Percentiles rank a stretch among this genome's conserved stretches.
phyloP scores from a whole-genome alignment of 495 filamentous ascomycete species.

The Tuber aestivum region DNA sequence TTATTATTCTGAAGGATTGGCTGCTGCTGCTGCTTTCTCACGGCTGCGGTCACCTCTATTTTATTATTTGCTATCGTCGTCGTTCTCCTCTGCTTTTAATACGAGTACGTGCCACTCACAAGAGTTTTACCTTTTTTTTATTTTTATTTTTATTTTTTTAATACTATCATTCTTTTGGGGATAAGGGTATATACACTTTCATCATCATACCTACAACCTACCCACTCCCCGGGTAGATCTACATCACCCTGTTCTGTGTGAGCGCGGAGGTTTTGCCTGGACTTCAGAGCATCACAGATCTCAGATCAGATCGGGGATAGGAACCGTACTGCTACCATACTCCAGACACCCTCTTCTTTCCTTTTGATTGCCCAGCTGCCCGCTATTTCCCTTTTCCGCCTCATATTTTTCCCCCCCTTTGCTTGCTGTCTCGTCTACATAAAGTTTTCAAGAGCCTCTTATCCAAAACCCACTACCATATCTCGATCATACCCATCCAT shows the following conservation, averaged over 20 bases:
- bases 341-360: constrained; percentile 29
- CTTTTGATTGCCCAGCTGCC: constrained; percentile 25
- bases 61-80: background rate
- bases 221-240: constrained; percentile 33
- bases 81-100: background rate
- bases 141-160: constrained; percentile 22
- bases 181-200: constrained; percentile 33
- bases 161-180: constrained; percentile 21
- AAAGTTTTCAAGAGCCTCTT: constrained; percentile 28
- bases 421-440: background rate
- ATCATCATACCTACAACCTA: constrained; percentile 29
- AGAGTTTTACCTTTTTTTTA: background rate
- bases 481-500: constrained; percentile 33
- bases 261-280: constrained; percentile 34
- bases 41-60: background rate
- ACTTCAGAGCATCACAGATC: constrained; percentile 38
- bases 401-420: background rate
- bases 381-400: constrained; percentile 4
- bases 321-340: constrained; percentile 36
- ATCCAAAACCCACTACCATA: constrained; percentile 30
- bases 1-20: constrained; percentile 4
- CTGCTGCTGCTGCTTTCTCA: background rate
- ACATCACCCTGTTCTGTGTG: constrained; percentile 31
- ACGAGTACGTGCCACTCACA: background rate
- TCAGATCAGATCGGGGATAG: constrained; percentile 35